Evolutionary conservation across 805 yeast genomes (phyloP).

Genomic region (Nakazawaea populi): DNA sequence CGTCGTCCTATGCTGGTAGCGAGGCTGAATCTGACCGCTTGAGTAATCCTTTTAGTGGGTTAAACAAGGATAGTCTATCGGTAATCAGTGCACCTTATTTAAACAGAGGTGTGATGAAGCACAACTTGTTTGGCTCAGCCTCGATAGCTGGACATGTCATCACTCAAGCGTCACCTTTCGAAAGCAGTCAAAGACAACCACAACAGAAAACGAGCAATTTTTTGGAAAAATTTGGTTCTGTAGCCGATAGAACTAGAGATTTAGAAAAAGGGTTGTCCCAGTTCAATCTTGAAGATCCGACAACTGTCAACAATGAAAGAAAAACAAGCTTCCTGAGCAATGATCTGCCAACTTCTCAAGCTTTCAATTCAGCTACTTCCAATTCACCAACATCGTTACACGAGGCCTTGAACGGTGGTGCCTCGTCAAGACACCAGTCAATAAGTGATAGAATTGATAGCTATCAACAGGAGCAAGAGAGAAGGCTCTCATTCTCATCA

Average conservation of each 20-base stretch:
- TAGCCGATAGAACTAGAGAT: conserved; percentile 67
- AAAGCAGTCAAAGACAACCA: conserved; percentile 31
- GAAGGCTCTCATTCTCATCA: conserved; percentile 7
- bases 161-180: conserved; percentile 23
- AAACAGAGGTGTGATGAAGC: conserved; percentile 24
- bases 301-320: conserved; percentile 31
- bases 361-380: conserved; percentile 14
- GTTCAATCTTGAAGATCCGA: neutral
- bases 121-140: conserved; percentile 48
- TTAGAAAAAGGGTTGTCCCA: conserved; percentile 43
- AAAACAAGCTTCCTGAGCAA: conserved; percentile 45
- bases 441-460: conserved; percentile 60
- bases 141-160: conserved; percentile 54
- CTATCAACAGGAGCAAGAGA: conserved; percentile 24
- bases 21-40: conserved; percentile 34
- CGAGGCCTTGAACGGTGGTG: conserved; percentile 29
- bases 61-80: conserved; percentile 41
- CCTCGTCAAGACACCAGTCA: conserved; percentile 41
- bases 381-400: conserved; percentile 9
- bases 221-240: conserved; percentile 56
- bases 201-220: conserved; percentile 31
- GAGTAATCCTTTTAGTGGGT: conserved; percentile 31
- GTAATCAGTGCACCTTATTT: conserved; percentile 37
- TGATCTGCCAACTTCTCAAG: conserved; percentile 18
- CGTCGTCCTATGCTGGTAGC: conserved; percentile 21